phyloP scores from a whole-genome alignment of 805 yeast species.

The Kazachstania psychrophila region DNA sequence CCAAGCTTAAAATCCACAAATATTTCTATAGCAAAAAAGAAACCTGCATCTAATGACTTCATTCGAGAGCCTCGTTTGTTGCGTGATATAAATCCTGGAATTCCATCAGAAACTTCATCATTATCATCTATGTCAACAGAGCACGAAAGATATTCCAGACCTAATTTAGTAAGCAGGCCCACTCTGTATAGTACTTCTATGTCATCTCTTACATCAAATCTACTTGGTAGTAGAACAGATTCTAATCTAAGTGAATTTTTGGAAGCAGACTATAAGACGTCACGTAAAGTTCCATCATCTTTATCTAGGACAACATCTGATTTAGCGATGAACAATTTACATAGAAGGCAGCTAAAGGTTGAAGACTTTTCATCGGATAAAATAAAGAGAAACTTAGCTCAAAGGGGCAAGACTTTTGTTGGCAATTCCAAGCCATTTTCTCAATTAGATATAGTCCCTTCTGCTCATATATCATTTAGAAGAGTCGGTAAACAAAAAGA shows the following conservation, averaged over 20 bases:
- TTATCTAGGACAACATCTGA: slow-evolving; percentile 24
- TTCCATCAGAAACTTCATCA: neutral
- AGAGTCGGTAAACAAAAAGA: slow-evolving; percentile 25
- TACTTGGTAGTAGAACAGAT: slow-evolving; percentile 12
- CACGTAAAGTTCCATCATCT: slow-evolving; percentile 12
- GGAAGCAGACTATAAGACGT: slow-evolving; percentile 12
- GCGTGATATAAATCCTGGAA: too few relatives aligned
- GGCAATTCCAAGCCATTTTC: neutral
- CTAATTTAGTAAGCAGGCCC: slow-evolving; percentile 1
- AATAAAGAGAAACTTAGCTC: neutral
- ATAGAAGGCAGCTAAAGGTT: slow-evolving; percentile 25
- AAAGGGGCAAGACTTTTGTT: slow-evolving; percentile 1
- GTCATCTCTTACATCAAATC: slow-evolving; percentile 4
- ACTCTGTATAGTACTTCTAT: neutral
- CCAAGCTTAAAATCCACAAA: slow-evolving; percentile 30
- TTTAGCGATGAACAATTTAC: slow-evolving; percentile 21
- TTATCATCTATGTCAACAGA: too few relatives aligned
- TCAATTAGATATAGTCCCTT: neutral
- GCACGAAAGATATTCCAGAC: neutral
- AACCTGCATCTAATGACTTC: too few relatives aligned
- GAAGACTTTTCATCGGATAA: slow-evolving; percentile 11
- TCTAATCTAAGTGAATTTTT: slow-evolving; percentile 23
- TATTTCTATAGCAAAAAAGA: neutral
- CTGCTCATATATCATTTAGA: slow-evolving; percentile 16
- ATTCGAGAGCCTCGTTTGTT: too few relatives aligned